phyloP scores from a whole-genome alignment of 768 basidiomycete genomes.

The Termitomyces bulborhizus region DNA sequence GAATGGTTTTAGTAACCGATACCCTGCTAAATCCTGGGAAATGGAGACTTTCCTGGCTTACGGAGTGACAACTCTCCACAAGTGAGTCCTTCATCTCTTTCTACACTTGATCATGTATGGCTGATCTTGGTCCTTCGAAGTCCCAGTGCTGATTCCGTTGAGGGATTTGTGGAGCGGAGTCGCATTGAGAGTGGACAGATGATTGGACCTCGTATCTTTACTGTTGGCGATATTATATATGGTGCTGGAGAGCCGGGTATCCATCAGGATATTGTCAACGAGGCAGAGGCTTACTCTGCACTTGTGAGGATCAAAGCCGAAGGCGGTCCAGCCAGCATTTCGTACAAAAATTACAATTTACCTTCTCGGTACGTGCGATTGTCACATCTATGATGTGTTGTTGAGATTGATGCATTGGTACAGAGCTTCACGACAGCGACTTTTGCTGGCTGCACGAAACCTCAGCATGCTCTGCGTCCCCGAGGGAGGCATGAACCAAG shows the following conservation, averaged over 20 bases:
- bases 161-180: slow-evolving; percentile 59
- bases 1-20: slow-evolving; percentile 43
- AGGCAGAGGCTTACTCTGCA: slow-evolving; percentile 59
- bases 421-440: slow-evolving; percentile 62
- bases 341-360: slow-evolving; percentile 75
- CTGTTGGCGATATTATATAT: slow-evolving; percentile 61
- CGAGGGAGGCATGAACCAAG: slow-evolving; percentile 75
- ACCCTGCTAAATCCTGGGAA: slow-evolving; percentile 69
- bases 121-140: slow-evolving; percentile 24
- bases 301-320: slow-evolving; percentile 65
- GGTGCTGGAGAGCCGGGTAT: slow-evolving; percentile 37
- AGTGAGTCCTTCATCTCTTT: slow-evolving; percentile 35
- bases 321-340: slow-evolving; percentile 63
- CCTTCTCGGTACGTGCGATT: slow-evolving; percentile 46
- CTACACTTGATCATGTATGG: neutral
- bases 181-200: slow-evolving; percentile 64
- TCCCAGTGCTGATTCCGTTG: slow-evolving; percentile 58
- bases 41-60: slow-evolving; percentile 71
- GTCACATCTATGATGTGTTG: neutral
- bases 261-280: slow-evolving; percentile 60
- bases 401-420: neutral
- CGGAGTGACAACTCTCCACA: slow-evolving; percentile 72
- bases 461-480: slow-evolving; percentile 68
- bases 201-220: slow-evolving; percentile 68
- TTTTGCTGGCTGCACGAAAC: slow-evolving; percentile 55